Percentiles rank a stretch among this genome's conserved stretches.
These are phyloP conservation scores for Eimeria tenella DNA, from an alignment of 169 alveolate species.

Conservation along the genomic window DNA sequence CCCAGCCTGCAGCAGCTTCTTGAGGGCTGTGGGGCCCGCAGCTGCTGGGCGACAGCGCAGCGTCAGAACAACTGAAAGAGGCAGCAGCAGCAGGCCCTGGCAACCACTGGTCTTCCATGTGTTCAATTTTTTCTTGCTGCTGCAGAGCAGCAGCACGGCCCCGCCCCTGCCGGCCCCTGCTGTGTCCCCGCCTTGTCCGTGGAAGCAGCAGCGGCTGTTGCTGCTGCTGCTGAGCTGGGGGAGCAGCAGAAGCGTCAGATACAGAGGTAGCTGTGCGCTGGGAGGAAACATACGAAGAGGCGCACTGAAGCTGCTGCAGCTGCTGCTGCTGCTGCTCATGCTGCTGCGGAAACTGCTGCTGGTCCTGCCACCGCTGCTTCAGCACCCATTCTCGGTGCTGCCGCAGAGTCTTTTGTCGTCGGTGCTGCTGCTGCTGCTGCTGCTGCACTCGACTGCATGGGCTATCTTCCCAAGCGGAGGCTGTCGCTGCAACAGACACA, in stretches of 20 bases:
- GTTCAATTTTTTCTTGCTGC: neutral
- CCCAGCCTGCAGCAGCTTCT: neutral
- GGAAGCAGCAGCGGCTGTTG: neutral
- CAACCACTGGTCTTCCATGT: no score
- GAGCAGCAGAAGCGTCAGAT: neutral
- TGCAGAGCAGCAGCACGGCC: neutral
- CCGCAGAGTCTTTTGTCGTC: neutral
- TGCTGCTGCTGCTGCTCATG: neutral
- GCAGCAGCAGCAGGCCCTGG: no score
- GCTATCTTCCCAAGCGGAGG: conserved; percentile 4
- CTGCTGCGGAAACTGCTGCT: neutral
- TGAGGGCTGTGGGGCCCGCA: neutral
- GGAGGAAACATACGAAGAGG: neutral
- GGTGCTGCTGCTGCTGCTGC: neutral
- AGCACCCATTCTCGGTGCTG: conserved; percentile 21
- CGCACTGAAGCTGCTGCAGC: conserved; percentile 1
- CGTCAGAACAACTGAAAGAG: neutral
- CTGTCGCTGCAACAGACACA: neutral
- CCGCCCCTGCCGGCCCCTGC: neutral
- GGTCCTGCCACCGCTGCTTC: neutral
- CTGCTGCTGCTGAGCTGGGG: neutral
- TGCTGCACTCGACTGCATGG: conserved; percentile 9
- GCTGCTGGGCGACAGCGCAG: neutral
- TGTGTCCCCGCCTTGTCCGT: neutral
- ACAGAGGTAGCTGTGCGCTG: neutral